These are phyloP conservation scores for Solioccasus polychromus DNA, from an alignment of 768 basidiomycete genomes.

Conservation along the genomic window DNA sequence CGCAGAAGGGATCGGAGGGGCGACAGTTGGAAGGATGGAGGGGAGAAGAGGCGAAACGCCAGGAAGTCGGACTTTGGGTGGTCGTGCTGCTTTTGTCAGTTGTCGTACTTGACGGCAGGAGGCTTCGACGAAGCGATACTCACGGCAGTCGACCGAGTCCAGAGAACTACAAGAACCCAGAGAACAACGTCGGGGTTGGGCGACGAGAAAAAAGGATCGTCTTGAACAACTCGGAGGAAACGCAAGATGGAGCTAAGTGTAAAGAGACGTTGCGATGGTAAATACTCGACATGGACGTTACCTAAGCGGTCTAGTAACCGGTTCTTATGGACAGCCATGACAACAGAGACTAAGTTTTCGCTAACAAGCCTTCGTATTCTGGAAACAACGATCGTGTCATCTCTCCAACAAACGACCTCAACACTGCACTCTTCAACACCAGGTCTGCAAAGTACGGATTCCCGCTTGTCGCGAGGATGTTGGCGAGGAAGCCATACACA, in stretches of 20 bases:
- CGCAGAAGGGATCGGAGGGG: conserved; percentile 20
- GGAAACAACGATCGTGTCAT: conserved; percentile 29
- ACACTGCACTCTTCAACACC: conserved; percentile 17
- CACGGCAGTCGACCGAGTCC: conserved; percentile 6
- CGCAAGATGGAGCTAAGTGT: not conserved
- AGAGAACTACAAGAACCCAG: not conserved
- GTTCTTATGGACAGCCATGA: too few species aligned
- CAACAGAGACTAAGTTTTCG: conserved; percentile 5
- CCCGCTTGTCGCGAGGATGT: conserved; percentile 15
- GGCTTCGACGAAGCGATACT: conserved; percentile 1
- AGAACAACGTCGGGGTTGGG: conserved; percentile 3
- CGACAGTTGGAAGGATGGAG: not conserved
- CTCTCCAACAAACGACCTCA: conserved; percentile 19
- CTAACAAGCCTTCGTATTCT: conserved; percentile 23
- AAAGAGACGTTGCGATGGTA: conserved; percentile 21
- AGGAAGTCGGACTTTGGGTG: conserved; percentile 10
- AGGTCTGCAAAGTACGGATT: conserved; percentile 29
- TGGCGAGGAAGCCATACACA: conserved; percentile 31
- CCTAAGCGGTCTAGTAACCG: not conserved
- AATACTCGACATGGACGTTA: not conserved
- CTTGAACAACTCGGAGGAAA: not conserved
- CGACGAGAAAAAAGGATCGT: too few species aligned
- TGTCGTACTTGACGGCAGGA: not conserved
- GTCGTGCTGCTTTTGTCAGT: conserved; percentile 22
- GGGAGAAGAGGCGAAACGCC: not conserved